Evolutionary conservation across 208 protist genomes (phyloP).

Genomic region (Acanthamoeba royreba): DNA sequence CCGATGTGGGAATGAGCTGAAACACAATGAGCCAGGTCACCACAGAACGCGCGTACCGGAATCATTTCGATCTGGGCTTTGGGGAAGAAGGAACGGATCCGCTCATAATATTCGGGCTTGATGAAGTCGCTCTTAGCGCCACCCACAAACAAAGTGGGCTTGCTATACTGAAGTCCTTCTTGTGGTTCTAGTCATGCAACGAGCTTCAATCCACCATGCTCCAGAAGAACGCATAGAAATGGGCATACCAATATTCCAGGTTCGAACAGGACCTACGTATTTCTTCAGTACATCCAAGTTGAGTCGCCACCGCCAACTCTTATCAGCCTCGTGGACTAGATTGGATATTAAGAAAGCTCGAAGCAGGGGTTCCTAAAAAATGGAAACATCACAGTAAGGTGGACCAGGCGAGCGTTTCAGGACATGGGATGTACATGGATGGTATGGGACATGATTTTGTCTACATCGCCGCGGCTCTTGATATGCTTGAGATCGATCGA

Average conservation of each 20-base stretch:
- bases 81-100: constrained; percentile 13
- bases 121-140: constrained; percentile 30
- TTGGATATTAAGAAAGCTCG: constrained; percentile 29
- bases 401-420: too few relatives aligned
- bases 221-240: too few relatives aligned
- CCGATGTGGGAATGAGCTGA: too few relatives aligned
- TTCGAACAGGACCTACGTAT: background rate
- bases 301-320: constrained; percentile 15
- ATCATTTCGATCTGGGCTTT: constrained; percentile 44
- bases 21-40: background rate
- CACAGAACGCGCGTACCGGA: background rate
- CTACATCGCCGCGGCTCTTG: background rate
- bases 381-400: too few relatives aligned
- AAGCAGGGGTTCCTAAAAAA: constrained; percentile 22
- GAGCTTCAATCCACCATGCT: background rate
- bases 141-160: constrained; percentile 27
- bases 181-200: background rate
- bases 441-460: background rate
- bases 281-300: constrained; percentile 9
- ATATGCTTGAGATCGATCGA: background rate
- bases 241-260: background rate
- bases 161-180: background rate
- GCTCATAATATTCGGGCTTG: background rate
- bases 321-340: constrained; percentile 9
- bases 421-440: too few relatives aligned